phyloP scores from a whole-genome alignment of 2,329 filamentous ascomycete species.

The Aspergillus aculeatinus region DNA sequence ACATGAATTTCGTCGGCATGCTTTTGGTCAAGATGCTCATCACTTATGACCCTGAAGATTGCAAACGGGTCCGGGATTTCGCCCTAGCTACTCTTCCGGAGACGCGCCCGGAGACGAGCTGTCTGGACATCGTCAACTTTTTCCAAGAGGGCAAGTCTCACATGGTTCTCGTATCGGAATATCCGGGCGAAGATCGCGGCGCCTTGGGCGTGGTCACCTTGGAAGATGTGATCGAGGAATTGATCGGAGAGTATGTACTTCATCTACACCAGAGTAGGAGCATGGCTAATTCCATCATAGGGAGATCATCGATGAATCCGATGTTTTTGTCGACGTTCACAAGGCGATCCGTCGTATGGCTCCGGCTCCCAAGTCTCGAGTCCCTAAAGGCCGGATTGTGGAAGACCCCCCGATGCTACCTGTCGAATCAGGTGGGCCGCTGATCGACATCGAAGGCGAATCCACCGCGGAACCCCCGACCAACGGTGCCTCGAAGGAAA shows the following conservation, averaged over 20 bases:
- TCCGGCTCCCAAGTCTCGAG: constrained; percentile 75
- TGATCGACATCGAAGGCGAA: constrained; percentile 50
- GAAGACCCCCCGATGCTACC: constrained; percentile 44
- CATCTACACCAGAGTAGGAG: background rate
- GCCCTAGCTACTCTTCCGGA: constrained; percentile 91
- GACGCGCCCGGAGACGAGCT: constrained; percentile 92
- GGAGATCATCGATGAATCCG: constrained; percentile 98
- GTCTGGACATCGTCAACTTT: constrained; percentile 97
- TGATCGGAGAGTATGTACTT: constrained; percentile 87
- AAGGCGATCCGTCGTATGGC: constrained; percentile 90
- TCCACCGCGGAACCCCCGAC: constrained; percentile 23
- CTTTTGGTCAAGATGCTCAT: constrained; percentile 97
- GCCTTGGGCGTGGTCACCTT: constrained; percentile 91
- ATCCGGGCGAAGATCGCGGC: constrained; percentile 84
- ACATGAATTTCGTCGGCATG: constrained; percentile 93
- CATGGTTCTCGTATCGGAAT: constrained; percentile 93
- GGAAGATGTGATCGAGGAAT: constrained; percentile 96
- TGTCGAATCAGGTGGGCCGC: constrained; percentile 25
- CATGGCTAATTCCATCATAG: constrained; percentile 46
- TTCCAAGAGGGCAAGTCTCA: constrained; percentile 99
- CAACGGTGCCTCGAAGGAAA: constrained; percentile 14
- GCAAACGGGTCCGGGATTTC: constrained; percentile 82
- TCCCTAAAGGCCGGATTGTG: constrained; percentile 57
- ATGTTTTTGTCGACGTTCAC: constrained; percentile 97
- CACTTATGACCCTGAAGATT: constrained; percentile 95